Base-by-base conservation (phyloP, 1,284 basidiomycete species). In the Boletus mariae region DNA sequence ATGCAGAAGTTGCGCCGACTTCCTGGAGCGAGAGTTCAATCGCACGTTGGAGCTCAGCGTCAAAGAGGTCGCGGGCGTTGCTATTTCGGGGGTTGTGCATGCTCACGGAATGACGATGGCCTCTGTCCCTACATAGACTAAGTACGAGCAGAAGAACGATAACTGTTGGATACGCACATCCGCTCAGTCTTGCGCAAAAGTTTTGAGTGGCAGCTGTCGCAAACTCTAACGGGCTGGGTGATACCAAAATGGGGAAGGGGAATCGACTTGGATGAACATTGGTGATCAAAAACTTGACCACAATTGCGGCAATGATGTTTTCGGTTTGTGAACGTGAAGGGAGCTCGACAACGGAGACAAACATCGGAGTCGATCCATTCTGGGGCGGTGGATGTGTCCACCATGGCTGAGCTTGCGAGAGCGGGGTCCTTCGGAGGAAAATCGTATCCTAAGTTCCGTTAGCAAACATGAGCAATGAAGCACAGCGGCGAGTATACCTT, bases 231-330 rank as follows among this genome's bases (percentile, higher is more conserved):
- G 51, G 92, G 87, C 66, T 98, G 90, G 3, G 86, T 80, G 62
- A 99, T 95, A 11, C 97, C 97, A 65, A 93, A 98, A 70, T 95
- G 92, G 1, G 97, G 95, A 12, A 99, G 76, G 0, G 93, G 74
- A 73, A 94, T 83, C 2, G 79, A 79, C 71, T 94, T 92, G 38
- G 89, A 87, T 1, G 94, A 95, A 71, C 97, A 99, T 51, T 86
- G 81, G 57, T 96, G 93, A 72, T 98, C 95, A 66, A 98, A 99
- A 17, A 99, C 93, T 64, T 91, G 87, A 9, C 97, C 97, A 71
- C 97, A 99, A 71, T 98, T 98, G 8, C 97, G 84, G 70, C 97
- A 99, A 69, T 99, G 97, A 67, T 99, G 97, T 69, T 98, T 98
- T 54, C 97, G 85, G 67, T 98, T 98, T 40, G 95, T 98, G 64